Evolutionary conservation across 208 protist genomes (phyloP).

Genomic region (Trypanosoma lewisi): DNA sequence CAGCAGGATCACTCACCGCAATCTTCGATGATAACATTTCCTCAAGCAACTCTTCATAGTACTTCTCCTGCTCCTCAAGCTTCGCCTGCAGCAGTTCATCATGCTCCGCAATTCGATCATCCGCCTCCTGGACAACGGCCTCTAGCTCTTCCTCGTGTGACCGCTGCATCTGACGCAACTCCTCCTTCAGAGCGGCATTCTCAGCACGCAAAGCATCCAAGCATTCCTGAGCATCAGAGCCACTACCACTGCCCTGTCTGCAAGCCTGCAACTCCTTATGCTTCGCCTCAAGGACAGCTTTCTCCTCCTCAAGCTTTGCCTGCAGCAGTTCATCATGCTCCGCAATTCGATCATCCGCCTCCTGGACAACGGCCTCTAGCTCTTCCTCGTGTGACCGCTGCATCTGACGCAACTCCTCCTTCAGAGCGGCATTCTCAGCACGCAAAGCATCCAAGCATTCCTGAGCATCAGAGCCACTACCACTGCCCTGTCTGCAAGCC

Average conservation of each 20-base stretch:
- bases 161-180: constrained; percentile 18
- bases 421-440: constrained; percentile 1
- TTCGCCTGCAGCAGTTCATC: constrained; percentile 40
- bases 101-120: constrained; percentile 47
- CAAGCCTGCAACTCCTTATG: too few relatives aligned
- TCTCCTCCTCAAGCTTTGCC: constrained; percentile 13
- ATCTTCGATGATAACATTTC: background rate
- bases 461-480: too few relatives aligned
- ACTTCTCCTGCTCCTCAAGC: constrained; percentile 28
- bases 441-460: constrained; percentile 21
- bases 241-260: too few relatives aligned
- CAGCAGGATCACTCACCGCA: background rate
- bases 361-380: constrained; percentile 44
- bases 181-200: constrained; percentile 11
- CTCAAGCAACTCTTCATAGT: constrained; percentile 1
- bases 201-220: constrained; percentile 15
- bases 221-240: too few relatives aligned
- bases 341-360: constrained; percentile 48
- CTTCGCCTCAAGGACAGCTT: too few relatives aligned
- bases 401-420: constrained; percentile 21
- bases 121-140: constrained; percentile 43
- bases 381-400: constrained; percentile 40
- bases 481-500: too few relatives aligned
- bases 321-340: constrained; percentile 45
- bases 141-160: constrained; percentile 57